Evolutionary conservation across 225 moss, liverwort and hornwort genomes (phyloP), one percentile per base, ranked within the genome.

Genomic region (Physcomitrium patens): DNA sequence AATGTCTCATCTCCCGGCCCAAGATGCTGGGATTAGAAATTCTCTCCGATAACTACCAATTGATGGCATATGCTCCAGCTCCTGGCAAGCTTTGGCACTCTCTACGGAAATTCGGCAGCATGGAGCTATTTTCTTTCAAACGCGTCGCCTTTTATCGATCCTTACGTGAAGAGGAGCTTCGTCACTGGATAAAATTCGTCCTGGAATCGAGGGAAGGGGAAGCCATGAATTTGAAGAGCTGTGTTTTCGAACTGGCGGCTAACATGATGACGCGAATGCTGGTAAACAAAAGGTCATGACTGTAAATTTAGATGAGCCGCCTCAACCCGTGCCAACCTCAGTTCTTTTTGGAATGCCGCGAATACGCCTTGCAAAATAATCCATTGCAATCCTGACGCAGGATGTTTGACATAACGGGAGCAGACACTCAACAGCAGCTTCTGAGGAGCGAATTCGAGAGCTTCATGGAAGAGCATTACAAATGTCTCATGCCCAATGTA

Each of bases 251-350:
- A 19, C 11, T 65, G 20, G 5, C 5, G 45, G n/a, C 64, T 43
- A 65, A 65, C 45, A 13, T 45, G 3, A 65, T 65, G 64, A 65
- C 11, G n/a, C 42, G 44, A 20, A 65, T 65, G 44, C 64, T 64
- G 5, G 13, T 45, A 8, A 64, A 44, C 44, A 65, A 65, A 65
- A 65, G 64, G 64, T 19, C 0, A 44, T 44, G 16, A 0, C 5
- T 50, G 50, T 5, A 14, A 50, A 6, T 17, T 14, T 1, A 17
- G 15, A 14, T 1, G 14, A 50, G 16, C 50, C 50, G 17, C 17
- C 17, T 13, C 15, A 50, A 8, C 50, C 17, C 8, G 14, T 50
- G 1, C 14, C 0, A 16, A 16, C 50, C 50, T 16, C 15, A 50
- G 17, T 14, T 17, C 50, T 6, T 17, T 50, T 50, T 16, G 5